Base-by-base conservation (phyloP, 768 basidiomycete species). In the Daedaleopsis sinensis region DNA sequence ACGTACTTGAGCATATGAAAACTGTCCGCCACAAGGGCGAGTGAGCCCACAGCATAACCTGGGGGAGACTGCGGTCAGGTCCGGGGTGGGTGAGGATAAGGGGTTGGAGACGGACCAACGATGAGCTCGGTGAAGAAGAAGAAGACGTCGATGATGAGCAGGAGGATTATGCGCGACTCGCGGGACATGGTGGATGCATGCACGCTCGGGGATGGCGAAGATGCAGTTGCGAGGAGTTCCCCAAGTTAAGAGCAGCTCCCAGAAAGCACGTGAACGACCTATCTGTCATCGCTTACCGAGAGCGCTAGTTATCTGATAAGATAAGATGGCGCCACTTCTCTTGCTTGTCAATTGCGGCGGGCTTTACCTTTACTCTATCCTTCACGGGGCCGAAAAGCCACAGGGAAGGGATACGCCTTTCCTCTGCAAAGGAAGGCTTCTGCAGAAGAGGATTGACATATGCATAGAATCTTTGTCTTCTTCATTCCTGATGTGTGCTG, bases 1-100 rank as follows among this genome's bases (percentile, higher is more conserved):
- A 77, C 88, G 62, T 65, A 96, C 95, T 98, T 98, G 78, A 98
- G 88, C 96, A 97, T 98, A 78, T 98, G 96, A 75, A 98, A 98
- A 66, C 91, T 91, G 77, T 98, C 96, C 9, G 96, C 96, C 50
- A 99, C 88, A 56, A 98, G 88, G 1, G 96, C 96, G 1, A 98
- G 85, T 0, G 94, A 96, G 35, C 94, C 94, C 57, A 97, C 94
- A n/a, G 90, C 87, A 87, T 96, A 96, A 44, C 96, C 94, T 90
- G 68, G 19, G 11, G 23, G 23, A 49, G 7, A 16, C 21, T 49
- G 46, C 47, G 21, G 24, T 49, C 47, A 49, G 23, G 19, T 15
- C 13, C 10, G 10, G 21, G 13, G 24, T 8, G 21, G 5, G 47
- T 49, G 47, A 21, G 9, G 19, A 10, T 11, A 24, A n/a, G n/a